Percentiles rank a stretch among this genome's conserved stretches.
Evolutionary conservation across 805 yeast species (phyloP).

Genomic region (Candida stauntonica): DNA sequence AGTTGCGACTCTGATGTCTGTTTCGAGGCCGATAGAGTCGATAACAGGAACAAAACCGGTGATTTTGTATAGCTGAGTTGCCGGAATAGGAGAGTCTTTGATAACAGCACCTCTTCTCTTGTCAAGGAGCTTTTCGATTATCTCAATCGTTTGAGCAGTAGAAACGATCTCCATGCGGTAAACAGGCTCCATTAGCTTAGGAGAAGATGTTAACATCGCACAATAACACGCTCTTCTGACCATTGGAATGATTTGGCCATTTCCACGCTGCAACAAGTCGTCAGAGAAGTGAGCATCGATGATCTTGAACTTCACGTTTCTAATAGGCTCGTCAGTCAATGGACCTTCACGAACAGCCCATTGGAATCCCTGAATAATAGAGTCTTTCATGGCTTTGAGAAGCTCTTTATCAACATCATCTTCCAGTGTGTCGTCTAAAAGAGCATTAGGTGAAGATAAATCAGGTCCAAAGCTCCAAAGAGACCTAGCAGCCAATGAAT

Average conservation of each 20-base stretch:
- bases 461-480: slow-evolving; percentile 75
- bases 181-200: slow-evolving; percentile 78
- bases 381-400: slow-evolving; percentile 43
- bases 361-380: slow-evolving; percentile 71
- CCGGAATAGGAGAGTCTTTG: slow-evolving; percentile 54
- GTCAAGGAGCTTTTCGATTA: slow-evolving; percentile 46
- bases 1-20: slow-evolving; percentile 74
- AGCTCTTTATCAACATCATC: slow-evolving; percentile 60
- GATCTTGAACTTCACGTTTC: slow-evolving; percentile 66
- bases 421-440: slow-evolving; percentile 69
- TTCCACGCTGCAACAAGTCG: slow-evolving; percentile 44
- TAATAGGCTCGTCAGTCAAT: slow-evolving; percentile 77
- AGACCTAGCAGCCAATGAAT: slow-evolving; percentile 75
- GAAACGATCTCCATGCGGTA: slow-evolving; percentile 59
- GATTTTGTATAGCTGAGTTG: slow-evolving; percentile 61
- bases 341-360: slow-evolving; percentile 90
- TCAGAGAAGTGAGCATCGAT: slow-evolving; percentile 53
- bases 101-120: slow-evolving; percentile 67
- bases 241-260: slow-evolving; percentile 77
- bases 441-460: slow-evolving; percentile 45
- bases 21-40: slow-evolving; percentile 85
- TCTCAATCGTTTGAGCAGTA: slow-evolving; percentile 41
- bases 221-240: slow-evolving; percentile 80
- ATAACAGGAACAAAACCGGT: slow-evolving; percentile 76
- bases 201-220: slow-evolving; percentile 72